A percentile compares a stretch with the other conserved stretches of the same genome.
Conservation (phyloP, 352 stramenopile genomes). For the Globisporangium irregulare region DNA sequence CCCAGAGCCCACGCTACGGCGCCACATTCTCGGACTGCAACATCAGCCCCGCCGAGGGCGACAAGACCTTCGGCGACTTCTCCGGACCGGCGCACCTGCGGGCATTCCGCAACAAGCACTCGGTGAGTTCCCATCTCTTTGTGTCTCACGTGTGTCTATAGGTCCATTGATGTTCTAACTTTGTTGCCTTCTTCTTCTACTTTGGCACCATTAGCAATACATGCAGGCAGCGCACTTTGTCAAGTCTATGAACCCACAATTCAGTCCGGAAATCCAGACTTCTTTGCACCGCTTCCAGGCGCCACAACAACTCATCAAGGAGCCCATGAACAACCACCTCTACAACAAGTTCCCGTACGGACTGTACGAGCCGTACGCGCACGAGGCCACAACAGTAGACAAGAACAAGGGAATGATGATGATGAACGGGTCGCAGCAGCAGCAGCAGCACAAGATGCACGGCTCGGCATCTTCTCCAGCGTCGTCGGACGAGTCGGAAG, state of each 20-base stretch:
- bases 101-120: constrained; percentile 41
- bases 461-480: not conserved
- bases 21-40: constrained; percentile 49
- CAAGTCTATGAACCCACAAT: constrained; percentile 11
- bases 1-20: constrained; percentile 43
- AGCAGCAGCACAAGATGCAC: constrained; percentile 6
- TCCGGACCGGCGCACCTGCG: constrained; percentile 40
- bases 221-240: constrained; percentile 11
- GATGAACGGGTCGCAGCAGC: not conserved
- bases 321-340: constrained; percentile 8
- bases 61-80: constrained; percentile 49
- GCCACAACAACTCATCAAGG: constrained; percentile 12
- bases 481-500: constrained; percentile 25
- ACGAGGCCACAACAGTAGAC: constrained; percentile 11
- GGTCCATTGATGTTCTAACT: not conserved
- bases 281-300: constrained; percentile 19
- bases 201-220: constrained; percentile 5
- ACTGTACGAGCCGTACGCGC: constrained; percentile 31
- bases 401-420: constrained; percentile 8
- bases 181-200: not conserved
- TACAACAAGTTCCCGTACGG: constrained; percentile 32
- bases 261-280: constrained; percentile 18
- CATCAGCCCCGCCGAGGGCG: constrained; percentile 43
- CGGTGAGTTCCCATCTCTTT: constrained; percentile 22
- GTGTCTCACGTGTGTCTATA: not conserved